These are phyloP conservation scores for Nemania bipapillata DNA, from an alignment of 2,329 filamentous ascomycete genomes.

Conservation along the genomic window DNA sequence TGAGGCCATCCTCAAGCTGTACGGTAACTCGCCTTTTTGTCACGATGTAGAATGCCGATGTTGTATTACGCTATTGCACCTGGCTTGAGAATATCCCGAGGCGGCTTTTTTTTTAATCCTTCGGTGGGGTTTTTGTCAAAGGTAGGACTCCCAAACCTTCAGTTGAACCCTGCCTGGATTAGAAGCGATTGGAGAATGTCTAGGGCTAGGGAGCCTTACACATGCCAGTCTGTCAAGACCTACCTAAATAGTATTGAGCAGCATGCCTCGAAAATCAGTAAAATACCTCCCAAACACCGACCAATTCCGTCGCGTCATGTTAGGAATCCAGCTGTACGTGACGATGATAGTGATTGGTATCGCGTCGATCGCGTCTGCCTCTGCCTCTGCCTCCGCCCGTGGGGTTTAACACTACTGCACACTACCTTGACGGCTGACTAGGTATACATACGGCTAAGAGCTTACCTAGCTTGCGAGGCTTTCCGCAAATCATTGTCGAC, in stretches of 20 bases:
- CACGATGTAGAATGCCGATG: background rate
- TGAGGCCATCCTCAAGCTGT: constrained; percentile 8
- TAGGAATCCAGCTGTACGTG: background rate
- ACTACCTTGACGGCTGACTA: background rate
- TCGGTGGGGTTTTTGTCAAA: background rate
- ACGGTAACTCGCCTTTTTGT: background rate
- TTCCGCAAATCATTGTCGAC: constrained; percentile 5
- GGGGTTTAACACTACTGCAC: background rate
- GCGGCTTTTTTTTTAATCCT: background rate
- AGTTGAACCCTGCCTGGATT: too few relatives aligned
- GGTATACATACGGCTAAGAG: background rate
- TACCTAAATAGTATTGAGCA: constrained; percentile 3
- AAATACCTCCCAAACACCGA: background rate
- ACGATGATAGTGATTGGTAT: background rate
- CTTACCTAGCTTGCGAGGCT: constrained; percentile 20
- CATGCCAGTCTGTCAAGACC: constrained; percentile 16
- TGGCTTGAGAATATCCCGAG: background rate
- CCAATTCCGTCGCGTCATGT: constrained; percentile 11
- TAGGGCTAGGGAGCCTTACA: background rate
- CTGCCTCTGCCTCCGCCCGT: background rate
- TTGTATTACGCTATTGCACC: constrained; percentile 4
- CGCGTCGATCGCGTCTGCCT: constrained; percentile 14
- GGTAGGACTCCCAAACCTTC: background rate
- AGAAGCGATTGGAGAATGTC: constrained; percentile 2
- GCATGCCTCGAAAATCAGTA: background rate